Conservation (phyloP, 1,284 basidiomycete species). For the Leccinum pallidistipes region DNA sequence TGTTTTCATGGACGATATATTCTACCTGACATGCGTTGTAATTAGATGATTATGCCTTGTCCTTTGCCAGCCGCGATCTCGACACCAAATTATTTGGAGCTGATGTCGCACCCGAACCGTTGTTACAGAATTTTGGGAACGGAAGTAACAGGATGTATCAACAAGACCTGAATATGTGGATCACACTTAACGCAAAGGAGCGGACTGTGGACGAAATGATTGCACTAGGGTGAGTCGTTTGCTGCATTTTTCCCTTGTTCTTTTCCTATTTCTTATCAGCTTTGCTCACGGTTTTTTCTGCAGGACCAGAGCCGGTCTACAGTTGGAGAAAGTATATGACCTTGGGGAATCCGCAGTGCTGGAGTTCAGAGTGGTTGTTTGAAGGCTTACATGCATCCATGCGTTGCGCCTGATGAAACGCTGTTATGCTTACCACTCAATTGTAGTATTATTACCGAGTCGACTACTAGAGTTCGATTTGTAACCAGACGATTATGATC, state of each 20-base stretch:
- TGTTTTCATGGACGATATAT: neutral
- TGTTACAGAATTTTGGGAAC: neutral
- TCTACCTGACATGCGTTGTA: neutral
- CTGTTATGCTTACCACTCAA: neutral
- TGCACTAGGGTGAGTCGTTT: neutral
- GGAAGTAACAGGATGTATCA: neutral
- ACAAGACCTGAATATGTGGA: neutral
- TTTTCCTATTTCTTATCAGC: neutral
- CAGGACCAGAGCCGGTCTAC: neutral
- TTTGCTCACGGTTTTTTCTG: neutral
- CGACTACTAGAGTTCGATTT: neutral
- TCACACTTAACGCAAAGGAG: neutral
- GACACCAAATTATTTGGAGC: neutral
- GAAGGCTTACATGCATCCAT: neutral
- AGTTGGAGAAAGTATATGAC: neutral
- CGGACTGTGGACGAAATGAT: neutral
- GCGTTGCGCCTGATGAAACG: neutral
- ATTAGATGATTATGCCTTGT: neutral
- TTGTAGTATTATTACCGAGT: neutral
- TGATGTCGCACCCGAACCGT: neutral
- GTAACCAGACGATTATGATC: neutral
- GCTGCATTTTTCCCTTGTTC: neutral
- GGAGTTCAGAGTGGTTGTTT: neutral
- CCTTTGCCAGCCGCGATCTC: neutral
- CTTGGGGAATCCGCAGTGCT: neutral